A percentile compares a stretch with the other conserved stretches of the same genome.
These are phyloP conservation scores for Monilinia laxa DNA, from an alignment of 2,329 filamentous ascomycete species.

Conservation along the genomic window DNA sequence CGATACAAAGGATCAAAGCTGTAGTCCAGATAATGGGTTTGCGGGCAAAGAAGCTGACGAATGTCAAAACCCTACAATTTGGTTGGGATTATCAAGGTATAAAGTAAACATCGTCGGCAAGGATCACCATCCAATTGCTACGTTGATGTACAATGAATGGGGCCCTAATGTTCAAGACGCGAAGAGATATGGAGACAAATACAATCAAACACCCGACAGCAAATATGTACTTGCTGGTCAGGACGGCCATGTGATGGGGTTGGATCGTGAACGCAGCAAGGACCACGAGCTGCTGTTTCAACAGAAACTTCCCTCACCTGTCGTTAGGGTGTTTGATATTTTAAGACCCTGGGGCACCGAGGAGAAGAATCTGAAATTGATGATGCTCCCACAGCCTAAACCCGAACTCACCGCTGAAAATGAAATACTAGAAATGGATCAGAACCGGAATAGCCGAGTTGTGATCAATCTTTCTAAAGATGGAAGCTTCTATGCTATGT, in stretches of 20 bases:
- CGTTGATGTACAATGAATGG: constrained; percentile 92
- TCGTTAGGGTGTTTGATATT: constrained; percentile 86
- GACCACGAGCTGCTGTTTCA: constrained; percentile 54
- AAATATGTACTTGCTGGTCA: constrained; percentile 86
- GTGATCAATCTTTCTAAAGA: constrained; percentile 83
- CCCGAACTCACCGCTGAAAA: constrained; percentile 55
- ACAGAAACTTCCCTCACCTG: constrained; percentile 70
- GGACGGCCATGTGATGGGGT: constrained; percentile 79
- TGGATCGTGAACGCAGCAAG: constrained; percentile 57
- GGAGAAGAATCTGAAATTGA: constrained; percentile 68
- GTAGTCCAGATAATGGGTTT: constrained; percentile 59
- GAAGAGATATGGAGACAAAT: constrained; percentile 61
- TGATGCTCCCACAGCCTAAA: constrained; percentile 82
- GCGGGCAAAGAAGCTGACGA: constrained; percentile 60
- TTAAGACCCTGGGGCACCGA: constrained; percentile 70
- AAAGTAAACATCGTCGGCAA: constrained; percentile 80
- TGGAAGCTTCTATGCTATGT: constrained; percentile 95
- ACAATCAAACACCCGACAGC: constrained; percentile 75
- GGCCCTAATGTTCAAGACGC: constrained; percentile 87
- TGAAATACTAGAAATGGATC: constrained; percentile 45
- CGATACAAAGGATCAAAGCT: constrained; percentile 66
- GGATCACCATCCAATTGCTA: constrained; percentile 75
- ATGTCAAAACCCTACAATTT: constrained; percentile 78
- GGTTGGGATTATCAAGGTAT: constrained; percentile 85
- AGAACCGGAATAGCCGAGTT: constrained; percentile 62